Conservation (phyloP, 2,329 filamentous ascomycete species). For the Laburnicola sp. region DNA sequence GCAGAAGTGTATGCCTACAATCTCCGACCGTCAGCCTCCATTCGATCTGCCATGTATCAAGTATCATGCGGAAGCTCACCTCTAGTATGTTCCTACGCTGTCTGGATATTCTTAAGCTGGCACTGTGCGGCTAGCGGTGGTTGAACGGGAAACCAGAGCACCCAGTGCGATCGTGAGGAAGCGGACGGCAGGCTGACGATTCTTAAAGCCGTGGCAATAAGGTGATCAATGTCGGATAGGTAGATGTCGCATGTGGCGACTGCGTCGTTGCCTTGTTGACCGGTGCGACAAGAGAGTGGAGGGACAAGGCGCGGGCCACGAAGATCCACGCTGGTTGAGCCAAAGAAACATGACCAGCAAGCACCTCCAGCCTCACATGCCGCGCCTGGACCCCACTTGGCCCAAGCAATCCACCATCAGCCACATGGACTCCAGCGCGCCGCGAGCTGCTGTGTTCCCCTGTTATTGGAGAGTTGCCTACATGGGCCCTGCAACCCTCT, state of each 20-base stretch:
- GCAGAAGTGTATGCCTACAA: not conserved
- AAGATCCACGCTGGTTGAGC: not conserved
- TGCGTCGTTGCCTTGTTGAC: slow-evolving; percentile 1
- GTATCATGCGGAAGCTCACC: not conserved
- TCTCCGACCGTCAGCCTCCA: not conserved
- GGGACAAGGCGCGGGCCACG: not conserved
- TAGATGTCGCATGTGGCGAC: not conserved
- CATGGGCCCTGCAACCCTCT: too few species aligned
- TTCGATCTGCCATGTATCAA: not conserved
- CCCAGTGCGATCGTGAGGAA: not conserved
- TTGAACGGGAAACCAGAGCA: not conserved
- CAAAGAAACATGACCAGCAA: not conserved
- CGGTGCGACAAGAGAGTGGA: not conserved
- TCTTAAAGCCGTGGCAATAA: not conserved
- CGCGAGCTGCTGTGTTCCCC: slow-evolving; percentile 4
- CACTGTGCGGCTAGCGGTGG: not conserved
- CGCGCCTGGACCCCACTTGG: not conserved
- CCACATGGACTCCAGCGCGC: not conserved
- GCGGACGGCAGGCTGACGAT: not conserved
- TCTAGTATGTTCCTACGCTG: not conserved
- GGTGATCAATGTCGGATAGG: not conserved
- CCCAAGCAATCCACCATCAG: not conserved
- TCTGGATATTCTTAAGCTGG: not conserved
- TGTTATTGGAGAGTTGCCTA: not conserved
- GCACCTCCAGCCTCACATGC: not conserved